phyloP scores from a whole-genome alignment of 2,329 filamentous ascomycete species.

The Tolypocladium inflatum region DNA sequence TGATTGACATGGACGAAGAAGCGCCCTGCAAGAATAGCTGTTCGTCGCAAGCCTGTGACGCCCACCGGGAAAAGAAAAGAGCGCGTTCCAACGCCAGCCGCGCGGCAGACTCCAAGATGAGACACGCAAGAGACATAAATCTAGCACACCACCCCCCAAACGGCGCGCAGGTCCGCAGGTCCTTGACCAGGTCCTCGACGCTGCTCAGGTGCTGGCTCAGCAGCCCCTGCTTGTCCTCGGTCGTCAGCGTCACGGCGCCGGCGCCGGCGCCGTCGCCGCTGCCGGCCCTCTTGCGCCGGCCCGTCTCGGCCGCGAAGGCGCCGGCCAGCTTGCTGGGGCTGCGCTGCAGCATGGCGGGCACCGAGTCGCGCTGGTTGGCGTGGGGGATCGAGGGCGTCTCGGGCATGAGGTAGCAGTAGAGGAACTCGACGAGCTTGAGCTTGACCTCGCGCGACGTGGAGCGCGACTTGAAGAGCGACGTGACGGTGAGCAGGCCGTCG shows the following conservation, averaged over 20 bases:
- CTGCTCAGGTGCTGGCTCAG: conserved; percentile 70
- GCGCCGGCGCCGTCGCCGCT: conserved; percentile 26
- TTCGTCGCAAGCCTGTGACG: background rate
- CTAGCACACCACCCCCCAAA: conserved; percentile 52
- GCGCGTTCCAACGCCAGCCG: background rate
- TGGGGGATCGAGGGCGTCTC: conserved; percentile 57
- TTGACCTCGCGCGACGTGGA: conserved; percentile 83
- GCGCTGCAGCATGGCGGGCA: conserved; percentile 48
- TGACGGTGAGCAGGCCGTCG: conserved; percentile 85
- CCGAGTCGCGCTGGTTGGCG: conserved; percentile 32
- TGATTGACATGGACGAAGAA: background rate
- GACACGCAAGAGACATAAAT: background rate
- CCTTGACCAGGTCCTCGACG: conserved; percentile 76
- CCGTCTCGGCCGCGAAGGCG: conserved; percentile 35
- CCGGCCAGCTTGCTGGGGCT: conserved; percentile 60
- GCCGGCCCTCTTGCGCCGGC: conserved; percentile 19
- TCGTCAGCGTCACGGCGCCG: conserved; percentile 45
- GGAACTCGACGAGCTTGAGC: conserved; percentile 89
- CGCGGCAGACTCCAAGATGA: background rate
- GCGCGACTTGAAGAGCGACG: conserved; percentile 84
- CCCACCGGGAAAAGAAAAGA: background rate
- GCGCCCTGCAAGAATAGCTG: background rate
- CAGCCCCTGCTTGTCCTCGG: conserved; percentile 73
- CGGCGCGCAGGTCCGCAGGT: conserved; percentile 69
- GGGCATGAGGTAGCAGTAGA: conserved; percentile 98